Evolutionary conservation across 2,329 filamentous ascomycete genomes (phyloP), one percentile per base, ranked within the genome.

Genomic region (Fusarium nanum): DNA sequence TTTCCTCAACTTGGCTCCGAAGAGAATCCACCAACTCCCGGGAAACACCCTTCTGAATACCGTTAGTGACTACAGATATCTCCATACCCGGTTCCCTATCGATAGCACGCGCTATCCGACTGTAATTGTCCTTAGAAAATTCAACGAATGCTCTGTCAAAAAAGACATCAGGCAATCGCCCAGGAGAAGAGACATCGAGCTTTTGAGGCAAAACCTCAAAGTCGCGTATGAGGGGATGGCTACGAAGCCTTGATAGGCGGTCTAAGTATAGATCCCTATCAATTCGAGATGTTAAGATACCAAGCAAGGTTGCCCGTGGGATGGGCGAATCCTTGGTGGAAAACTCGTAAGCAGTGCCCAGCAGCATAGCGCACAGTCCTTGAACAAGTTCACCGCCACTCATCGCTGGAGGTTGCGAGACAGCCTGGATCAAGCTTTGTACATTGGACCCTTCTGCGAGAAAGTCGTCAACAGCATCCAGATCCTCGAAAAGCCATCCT

Each of bases 241-340:
- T 89, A 66, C 96, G 89, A 40, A 99, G 83, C 67, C 91, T 91
- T 25, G 87, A 89, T 41, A 99, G 86, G 67, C 91, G 91, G 78
- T 97, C 92, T 58, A 97, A 88, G 76, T 97, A 99, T 74, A 91
- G 91, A 73, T 97, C 94, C 71, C 94, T 90, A 41, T 94, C 93
- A 74, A 98, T 87, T 61, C 91, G 89, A 46, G 91, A 89, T 28
- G 88, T 85, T 37, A 99, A 84, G 28, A 98, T 87, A 25, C 92
- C 89, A 75, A 97, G 92, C 46, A 99, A 83, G 12, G 92, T 94
- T 25, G 89, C 86, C 65, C 96, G 88, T 8, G 95, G 88, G 54
- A 99, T 91, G 0, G 96, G 93, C 0, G 95, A 98, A 80, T 99
- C 96, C 77, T 97, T 97, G 1, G 95, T 98, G 12, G 95, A 98